Conservation (phyloP, 2,329 filamentous ascomycete genomes). For the Thielaviopsis euricoi region DNA sequence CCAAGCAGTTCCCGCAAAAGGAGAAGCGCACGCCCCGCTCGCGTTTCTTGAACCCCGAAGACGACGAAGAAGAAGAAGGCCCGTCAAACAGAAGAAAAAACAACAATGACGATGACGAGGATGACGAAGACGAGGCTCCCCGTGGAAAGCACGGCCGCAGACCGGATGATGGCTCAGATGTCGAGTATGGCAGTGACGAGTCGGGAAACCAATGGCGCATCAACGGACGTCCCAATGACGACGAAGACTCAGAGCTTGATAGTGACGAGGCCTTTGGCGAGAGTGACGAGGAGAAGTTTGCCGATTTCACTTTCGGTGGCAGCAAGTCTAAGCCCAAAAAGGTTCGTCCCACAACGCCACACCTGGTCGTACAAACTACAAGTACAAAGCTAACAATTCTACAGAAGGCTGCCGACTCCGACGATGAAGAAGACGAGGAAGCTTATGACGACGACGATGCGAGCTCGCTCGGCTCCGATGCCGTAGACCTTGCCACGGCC, state of each 20-base stretch:
- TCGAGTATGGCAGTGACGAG: slow-evolving; percentile 66
- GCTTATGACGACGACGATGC: slow-evolving; percentile 33
- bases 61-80: slow-evolving; percentile 14
- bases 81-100: slow-evolving; percentile 23
- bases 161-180: slow-evolving; percentile 30
- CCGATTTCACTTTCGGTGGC: slow-evolving; percentile 47
- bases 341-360: slow-evolving; percentile 11
- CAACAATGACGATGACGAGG: slow-evolving; percentile 31
- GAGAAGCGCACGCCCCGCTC: slow-evolving; percentile 32
- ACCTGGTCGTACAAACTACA: background rate
- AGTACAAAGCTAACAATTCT: background rate
- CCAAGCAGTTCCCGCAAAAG: slow-evolving; percentile 32
- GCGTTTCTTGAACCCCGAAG: slow-evolving; percentile 33
- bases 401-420: slow-evolving; percentile 38
- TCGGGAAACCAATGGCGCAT: slow-evolving; percentile 76
- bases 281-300: slow-evolving; percentile 73
- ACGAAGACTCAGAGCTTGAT: slow-evolving; percentile 48
- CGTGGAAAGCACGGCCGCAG: slow-evolving; percentile 27
- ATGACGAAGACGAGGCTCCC: slow-evolving; percentile 37
- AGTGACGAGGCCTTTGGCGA: slow-evolving; percentile 72
- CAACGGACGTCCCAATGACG: slow-evolving; percentile 40
- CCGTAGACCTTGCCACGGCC: slow-evolving; percentile 40
- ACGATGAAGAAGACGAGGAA: slow-evolving; percentile 31
- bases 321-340: slow-evolving; percentile 23
- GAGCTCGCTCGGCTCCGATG: slow-evolving; percentile 41